Base-by-base conservation (phyloP, 805 yeast species). In the Kuraishia molischiana region DNA sequence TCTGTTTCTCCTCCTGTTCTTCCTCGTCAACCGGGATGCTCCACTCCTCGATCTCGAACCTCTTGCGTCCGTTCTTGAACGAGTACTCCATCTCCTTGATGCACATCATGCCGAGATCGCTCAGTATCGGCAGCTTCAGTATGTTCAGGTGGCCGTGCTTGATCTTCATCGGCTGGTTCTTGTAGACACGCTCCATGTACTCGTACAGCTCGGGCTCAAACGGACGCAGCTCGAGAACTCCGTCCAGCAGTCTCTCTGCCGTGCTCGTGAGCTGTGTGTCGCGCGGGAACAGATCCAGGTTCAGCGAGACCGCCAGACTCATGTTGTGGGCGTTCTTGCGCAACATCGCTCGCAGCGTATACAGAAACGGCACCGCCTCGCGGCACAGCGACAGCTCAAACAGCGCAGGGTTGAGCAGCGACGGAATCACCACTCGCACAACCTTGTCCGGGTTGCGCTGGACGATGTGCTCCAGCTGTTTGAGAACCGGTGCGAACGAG, bases 1-100 rank as follows among this genome's bases (percentile, higher is more conserved):
- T 37, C 32, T 32, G 35, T 19, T 24, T 31, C 28, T 29, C 37
- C 3, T 56, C 62, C 4, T 62, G 71, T 13, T 69, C 80, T n/a
- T 69, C 83, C 41, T 82, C 94, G 40, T 87, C 96, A 2, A 90
- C 95, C 0, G 98, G 97, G 36, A 92, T 92, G n/a, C 95, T 85
- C 95, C 96, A 92, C 50, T 79, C 85, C 46, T 85, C 90, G 38
- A 92, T 80, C 50, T 85, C 95, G 53, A 90, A 86, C 49, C 72
- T 77, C 56, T 77, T 76, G 44, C 83, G 72, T 11, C 95, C 90
- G 46, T 86, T 85, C 52, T 79, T 79, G 61, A 89, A 90, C 4
- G 95, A 86, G 56, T 74, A 80, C 58, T 89, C 97, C 41, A 83
- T 79, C 41, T 67, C 66, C 40, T 77, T 72, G 1, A 76, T 71